A percentile compares a stretch with the other conserved stretches of the same genome.
Evolutionary conservation across 208 protist genomes (phyloP).

Genomic region (Wallacemonas sp.): DNA sequence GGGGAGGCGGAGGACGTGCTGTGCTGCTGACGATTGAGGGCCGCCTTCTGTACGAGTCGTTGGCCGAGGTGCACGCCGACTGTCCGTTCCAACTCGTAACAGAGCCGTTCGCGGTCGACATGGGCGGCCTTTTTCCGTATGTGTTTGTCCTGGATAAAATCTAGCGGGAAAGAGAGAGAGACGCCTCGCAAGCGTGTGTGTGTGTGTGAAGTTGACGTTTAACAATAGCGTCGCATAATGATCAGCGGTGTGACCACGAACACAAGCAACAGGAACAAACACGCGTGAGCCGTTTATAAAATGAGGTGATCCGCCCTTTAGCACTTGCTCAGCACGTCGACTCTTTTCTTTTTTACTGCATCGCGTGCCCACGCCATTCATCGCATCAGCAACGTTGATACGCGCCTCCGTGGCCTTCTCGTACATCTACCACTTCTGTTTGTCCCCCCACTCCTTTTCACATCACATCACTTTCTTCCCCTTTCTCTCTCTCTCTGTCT

Average conservation of each 20-base stretch:
- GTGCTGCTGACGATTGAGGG: conserved; percentile 60
- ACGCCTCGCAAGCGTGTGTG: neutral
- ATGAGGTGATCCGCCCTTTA: no score
- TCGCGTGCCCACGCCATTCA: no score
- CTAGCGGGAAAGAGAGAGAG: neutral
- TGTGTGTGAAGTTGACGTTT: neutral
- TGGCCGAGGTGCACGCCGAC: conserved; percentile 20
- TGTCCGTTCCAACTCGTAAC: conserved; percentile 36
- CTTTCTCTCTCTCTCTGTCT: neutral
- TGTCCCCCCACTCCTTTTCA: neutral
- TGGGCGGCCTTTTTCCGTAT: conserved; percentile 53
- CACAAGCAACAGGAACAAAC: neutral
- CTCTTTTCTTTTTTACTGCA: conserved; percentile 7
- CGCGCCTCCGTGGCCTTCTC: neutral
- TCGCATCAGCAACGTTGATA: no score
- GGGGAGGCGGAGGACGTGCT: conserved; percentile 28
- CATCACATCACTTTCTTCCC: neutral
- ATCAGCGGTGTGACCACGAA: no score
- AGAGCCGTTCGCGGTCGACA: conserved; percentile 40
- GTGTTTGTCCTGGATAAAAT: conserved; percentile 59
- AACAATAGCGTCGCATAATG: neutral
- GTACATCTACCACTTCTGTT: neutral
- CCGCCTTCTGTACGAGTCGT: conserved; percentile 30
- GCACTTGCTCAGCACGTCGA: no score
- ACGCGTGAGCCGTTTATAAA: neutral